phyloP scores from a whole-genome alignment of 2,329 filamentous ascomycete genomes.

The Colletotrichum acutatum region DNA sequence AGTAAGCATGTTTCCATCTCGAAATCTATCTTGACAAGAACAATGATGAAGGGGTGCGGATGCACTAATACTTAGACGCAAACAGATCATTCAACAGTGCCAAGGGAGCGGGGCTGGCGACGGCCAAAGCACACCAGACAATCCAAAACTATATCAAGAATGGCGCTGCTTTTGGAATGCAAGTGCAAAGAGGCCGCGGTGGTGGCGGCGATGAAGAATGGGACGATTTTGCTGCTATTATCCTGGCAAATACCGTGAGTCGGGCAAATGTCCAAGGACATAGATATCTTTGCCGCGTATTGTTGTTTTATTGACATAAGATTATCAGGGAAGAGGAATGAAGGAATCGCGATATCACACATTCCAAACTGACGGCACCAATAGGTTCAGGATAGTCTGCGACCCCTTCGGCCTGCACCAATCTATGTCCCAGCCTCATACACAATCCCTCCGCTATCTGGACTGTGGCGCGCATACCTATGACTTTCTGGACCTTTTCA shows the following conservation, averaged over 20 bases:
- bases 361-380: too few relatives aligned
- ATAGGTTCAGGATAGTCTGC: background rate
- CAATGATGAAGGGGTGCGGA: too few relatives aligned
- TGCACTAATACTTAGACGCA: background rate
- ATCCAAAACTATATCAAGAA: background rate
- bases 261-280: too few relatives aligned
- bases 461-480: background rate
- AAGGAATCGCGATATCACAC: too few relatives aligned
- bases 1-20: background rate
- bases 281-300: too few relatives aligned
- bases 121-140: background rate
- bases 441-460: background rate
- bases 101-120: background rate
- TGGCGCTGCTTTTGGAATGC: slow-evolving; percentile 7
- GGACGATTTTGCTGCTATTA: background rate
- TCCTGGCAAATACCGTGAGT: background rate
- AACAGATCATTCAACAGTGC: background rate
- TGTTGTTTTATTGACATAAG: too few relatives aligned
- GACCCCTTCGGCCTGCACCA: background rate
- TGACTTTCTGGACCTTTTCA: slow-evolving; percentile 1
- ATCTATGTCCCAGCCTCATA: too few relatives aligned
- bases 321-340: too few relatives aligned
- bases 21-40: too few relatives aligned
- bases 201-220: background rate
- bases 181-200: background rate